A percentile compares a stretch with the other conserved stretches of the same genome.
Conservation (phyloP, 495 filamentous ascomycete species). For the Tuber aestivum region DNA sequence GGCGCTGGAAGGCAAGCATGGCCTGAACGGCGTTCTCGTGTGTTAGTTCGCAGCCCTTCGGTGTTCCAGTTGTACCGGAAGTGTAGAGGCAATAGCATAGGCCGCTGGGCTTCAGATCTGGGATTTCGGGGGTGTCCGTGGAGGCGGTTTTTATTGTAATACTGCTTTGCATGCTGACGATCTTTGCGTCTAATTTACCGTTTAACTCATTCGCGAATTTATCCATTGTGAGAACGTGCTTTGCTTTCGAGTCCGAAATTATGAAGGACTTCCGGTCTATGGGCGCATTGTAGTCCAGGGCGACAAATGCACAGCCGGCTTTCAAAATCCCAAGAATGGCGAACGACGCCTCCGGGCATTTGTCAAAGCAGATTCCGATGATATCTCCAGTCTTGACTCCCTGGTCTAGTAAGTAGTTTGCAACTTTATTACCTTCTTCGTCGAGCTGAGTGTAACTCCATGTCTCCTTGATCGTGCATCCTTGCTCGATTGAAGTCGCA, state of each 20-base stretch:
- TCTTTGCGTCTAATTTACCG: conserved; percentile 39
- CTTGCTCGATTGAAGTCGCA: conserved; percentile 45
- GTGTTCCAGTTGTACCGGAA: conserved; percentile 72
- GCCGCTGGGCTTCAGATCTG: conserved; percentile 46
- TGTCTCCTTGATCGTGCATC: conserved; percentile 35
- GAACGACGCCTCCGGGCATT: conserved; percentile 70
- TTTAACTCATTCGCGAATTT: conserved; percentile 41
- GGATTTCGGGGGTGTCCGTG: conserved; percentile 32
- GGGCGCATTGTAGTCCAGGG: conserved; percentile 62
- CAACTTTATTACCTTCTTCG: conserved; percentile 55
- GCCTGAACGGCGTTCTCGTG: conserved; percentile 71
- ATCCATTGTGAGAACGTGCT: conserved; percentile 50
- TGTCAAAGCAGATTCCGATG: conserved; percentile 74
- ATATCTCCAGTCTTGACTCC: conserved; percentile 50
- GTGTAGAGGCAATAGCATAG: conserved; percentile 72
- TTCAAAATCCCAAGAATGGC: conserved; percentile 76
- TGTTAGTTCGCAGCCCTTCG: conserved; percentile 70
- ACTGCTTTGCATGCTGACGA: conserved; percentile 46
- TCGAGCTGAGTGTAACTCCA: conserved; percentile 63
- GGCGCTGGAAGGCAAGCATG: conserved; percentile 64
- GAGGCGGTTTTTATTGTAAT: conserved; percentile 39
- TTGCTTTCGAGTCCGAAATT: conserved; percentile 55
- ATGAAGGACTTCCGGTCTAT: conserved; percentile 60
- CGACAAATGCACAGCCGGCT: conserved; percentile 74
- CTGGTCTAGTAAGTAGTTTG: conserved; percentile 49